These are phyloP conservation scores for Entomortierella beljakovae DNA, from an alignment of 192 early-diverging fungal species.

Conservation along the genomic window DNA sequence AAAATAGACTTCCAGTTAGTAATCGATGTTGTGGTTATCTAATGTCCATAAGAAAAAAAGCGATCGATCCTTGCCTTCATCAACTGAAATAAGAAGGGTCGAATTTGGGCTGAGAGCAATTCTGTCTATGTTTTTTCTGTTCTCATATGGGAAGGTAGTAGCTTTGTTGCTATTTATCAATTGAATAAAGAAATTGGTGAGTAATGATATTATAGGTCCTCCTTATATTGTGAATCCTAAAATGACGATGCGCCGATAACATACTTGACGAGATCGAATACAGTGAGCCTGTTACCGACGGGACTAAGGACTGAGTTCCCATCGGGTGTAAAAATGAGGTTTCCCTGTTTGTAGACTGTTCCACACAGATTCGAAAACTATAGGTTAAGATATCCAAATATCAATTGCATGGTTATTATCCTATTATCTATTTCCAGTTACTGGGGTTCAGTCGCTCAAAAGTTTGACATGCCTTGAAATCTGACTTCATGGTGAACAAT, in stretches of 20 bases:
- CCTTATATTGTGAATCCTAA: not conserved
- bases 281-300: constrained; percentile 95
- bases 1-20: not conserved
- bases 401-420: constrained; percentile 7
- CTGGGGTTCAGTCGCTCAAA: not conserved
- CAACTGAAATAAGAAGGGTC: constrained; percentile 88
- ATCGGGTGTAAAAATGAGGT: constrained; percentile 94
- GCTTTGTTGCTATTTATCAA: constrained; percentile 83
- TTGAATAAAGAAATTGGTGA: not conserved
- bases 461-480: constrained; percentile 52
- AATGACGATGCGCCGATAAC: constrained; percentile 14
- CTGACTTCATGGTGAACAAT: constrained; percentile 50
- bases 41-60: not conserved
- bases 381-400: constrained; percentile 22
- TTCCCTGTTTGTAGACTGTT: constrained; percentile 97
- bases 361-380: constrained; percentile 98
- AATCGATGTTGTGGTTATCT: not conserved
- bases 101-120: constrained; percentile 93
- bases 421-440: not conserved
- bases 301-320: constrained; percentile 94
- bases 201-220: not conserved
- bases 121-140: constrained; percentile 87
- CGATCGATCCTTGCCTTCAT: constrained; percentile 73
- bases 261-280: constrained; percentile 96
- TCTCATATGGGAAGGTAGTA: constrained; percentile 94